Percentiles rank a stretch among this genome's conserved stretches.
These are phyloP conservation scores for Teunomyces atbi DNA, from an alignment of 805 yeast species.

Conservation along the genomic window DNA sequence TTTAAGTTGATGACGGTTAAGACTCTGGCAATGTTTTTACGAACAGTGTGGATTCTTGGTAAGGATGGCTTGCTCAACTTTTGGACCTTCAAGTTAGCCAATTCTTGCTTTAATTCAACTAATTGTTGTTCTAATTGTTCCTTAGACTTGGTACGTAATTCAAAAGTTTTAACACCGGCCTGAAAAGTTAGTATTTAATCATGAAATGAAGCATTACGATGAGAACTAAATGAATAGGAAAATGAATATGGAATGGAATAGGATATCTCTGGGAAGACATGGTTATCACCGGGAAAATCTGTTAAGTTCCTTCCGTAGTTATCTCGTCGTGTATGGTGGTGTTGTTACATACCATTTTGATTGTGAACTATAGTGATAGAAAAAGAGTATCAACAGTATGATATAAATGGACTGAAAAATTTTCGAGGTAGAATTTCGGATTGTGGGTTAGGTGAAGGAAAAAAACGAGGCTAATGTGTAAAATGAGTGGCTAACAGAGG, in stretches of 20 bases:
- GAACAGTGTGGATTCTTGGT: constrained; percentile 95
- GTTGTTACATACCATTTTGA: constrained; percentile 11
- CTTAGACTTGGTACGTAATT: constrained; percentile 96
- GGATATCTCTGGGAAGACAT: no score
- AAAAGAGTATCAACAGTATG: constrained; percentile 6
- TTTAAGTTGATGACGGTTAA: constrained; percentile 94
- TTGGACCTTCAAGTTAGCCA: constrained; percentile 94
- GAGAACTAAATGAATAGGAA: background rate
- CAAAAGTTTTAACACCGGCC: constrained; percentile 94
- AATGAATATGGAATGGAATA: no score
- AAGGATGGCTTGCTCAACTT: constrained; percentile 87
- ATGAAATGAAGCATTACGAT: background rate
- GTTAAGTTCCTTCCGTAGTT: background rate
- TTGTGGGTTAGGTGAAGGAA: constrained; percentile 3
- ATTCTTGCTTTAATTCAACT: constrained; percentile 94
- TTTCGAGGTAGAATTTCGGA: constrained; percentile 5
- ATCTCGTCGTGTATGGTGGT: background rate
- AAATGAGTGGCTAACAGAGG: background rate
- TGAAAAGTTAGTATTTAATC: constrained; percentile 17
- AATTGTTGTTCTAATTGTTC: constrained; percentile 93
- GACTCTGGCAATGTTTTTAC: constrained; percentile 98
- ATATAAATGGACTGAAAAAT: constrained; percentile 3
- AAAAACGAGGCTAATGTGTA: background rate
- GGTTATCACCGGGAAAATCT: no score
- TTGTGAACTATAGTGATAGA: constrained; percentile 10